These are phyloP conservation scores for Wickerhamiella domercqiae DNA, from an alignment of 805 yeast species.

Conservation along the genomic window DNA sequence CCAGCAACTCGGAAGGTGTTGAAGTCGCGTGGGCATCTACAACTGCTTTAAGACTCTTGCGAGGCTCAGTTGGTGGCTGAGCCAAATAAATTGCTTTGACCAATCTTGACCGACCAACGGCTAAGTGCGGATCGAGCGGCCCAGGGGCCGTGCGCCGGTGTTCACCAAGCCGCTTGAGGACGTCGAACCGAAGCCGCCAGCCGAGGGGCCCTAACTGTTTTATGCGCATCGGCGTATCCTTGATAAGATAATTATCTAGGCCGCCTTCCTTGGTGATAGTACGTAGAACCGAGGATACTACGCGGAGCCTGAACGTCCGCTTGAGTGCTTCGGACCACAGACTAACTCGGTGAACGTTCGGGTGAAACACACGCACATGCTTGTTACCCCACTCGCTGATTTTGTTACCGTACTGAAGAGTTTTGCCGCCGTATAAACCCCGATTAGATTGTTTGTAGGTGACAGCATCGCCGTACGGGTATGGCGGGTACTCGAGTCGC, in stretches of 20 bases:
- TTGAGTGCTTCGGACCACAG: constrained; percentile 76
- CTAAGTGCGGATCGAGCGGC: constrained; percentile 29
- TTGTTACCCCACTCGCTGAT: constrained; percentile 66
- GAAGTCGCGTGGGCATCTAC: constrained; percentile 30
- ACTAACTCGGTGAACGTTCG: constrained; percentile 60
- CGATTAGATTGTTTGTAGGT: constrained; percentile 71
- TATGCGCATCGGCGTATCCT: constrained; percentile 76
- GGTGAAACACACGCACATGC: constrained; percentile 59
- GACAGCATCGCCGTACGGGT: constrained; percentile 64
- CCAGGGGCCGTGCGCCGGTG: constrained; percentile 28
- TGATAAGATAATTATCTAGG: constrained; percentile 69
- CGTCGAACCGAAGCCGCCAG: constrained; percentile 73
- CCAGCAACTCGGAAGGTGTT: constrained; percentile 34
- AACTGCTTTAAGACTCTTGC: constrained; percentile 32
- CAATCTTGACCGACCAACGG: constrained; percentile 51
- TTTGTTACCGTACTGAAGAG: constrained; percentile 58
- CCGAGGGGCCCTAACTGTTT: constrained; percentile 89
- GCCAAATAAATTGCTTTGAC: constrained; percentile 24
- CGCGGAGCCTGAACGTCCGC: constrained; percentile 38
- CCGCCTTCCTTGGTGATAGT: constrained; percentile 93
- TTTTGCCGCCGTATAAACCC: constrained; percentile 84
- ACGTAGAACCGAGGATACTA: constrained; percentile 67
- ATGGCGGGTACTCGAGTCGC: constrained; percentile 38
- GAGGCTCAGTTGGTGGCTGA: background rate
- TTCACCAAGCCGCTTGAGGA: constrained; percentile 35